Evolutionary conservation across 2,329 filamentous ascomycete genomes (phyloP).

Genomic region (Drechslerella stenobrocha): DNA sequence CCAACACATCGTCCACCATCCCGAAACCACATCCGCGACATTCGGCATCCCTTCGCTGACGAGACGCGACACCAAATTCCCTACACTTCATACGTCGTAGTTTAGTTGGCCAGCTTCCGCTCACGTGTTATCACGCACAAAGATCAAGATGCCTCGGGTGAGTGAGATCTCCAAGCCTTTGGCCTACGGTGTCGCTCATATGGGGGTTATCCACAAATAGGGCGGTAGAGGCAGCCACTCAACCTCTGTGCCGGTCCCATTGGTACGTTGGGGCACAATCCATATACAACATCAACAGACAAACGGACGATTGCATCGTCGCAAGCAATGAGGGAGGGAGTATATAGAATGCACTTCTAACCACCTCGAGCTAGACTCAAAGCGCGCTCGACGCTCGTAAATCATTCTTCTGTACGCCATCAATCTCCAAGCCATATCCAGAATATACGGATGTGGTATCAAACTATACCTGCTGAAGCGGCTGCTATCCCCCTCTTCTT

Average conservation of each 20-base stretch:
- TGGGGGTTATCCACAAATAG: constrained; percentile 1
- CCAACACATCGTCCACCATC: no score
- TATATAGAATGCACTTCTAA: no score
- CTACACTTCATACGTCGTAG: no score
- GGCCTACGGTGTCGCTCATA: neutral
- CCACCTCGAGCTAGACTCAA: constrained; percentile 21
- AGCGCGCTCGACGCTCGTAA: constrained; percentile 46
- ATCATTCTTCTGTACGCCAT: constrained; percentile 33
- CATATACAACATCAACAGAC: neutral
- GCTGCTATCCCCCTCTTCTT: no score
- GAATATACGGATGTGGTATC: neutral
- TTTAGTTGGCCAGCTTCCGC: no score
- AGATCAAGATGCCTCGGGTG: constrained; percentile 32
- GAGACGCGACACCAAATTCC: no score
- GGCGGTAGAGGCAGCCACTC: constrained; percentile 44
- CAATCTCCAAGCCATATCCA: neutral
- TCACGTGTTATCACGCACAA: no score
- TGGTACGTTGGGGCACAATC: constrained; percentile 9
- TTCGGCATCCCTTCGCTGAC: no score
- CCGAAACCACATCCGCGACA: no score
- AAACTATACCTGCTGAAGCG: neutral
- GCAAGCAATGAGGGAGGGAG: neutral
- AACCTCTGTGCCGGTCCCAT: constrained; percentile 39
- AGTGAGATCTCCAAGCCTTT: neutral
- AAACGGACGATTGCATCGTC: neutral